phyloP scores from a whole-genome alignment of 495 filamentous ascomycete genomes.

The Aspergillus saccharolyticus region DNA sequence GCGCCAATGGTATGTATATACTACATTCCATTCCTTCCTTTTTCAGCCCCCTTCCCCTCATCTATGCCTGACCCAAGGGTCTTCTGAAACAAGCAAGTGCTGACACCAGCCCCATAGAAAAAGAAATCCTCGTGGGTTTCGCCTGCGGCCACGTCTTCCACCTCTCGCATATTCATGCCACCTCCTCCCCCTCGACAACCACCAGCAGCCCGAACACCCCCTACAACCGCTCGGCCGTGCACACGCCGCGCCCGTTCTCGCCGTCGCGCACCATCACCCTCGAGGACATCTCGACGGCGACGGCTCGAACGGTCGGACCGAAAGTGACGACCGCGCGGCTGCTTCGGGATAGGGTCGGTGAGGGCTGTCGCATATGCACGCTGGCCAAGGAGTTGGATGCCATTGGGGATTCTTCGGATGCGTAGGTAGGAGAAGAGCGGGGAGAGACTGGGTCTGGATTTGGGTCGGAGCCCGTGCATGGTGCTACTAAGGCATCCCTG shows the following conservation, averaged over 20 bases:
- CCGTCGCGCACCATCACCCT: conserved; percentile 21
- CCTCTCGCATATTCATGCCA: conserved; percentile 61
- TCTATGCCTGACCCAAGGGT: background rate
- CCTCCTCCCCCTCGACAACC: conserved; percentile 29
- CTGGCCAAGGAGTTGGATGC: conserved; percentile 37
- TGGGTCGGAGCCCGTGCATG: background rate
- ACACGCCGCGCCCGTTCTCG: conserved; percentile 27
- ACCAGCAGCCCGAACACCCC: conserved; percentile 12
- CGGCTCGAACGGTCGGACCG: conserved; percentile 62
- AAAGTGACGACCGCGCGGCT: conserved; percentile 89
- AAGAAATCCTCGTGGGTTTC: conserved; percentile 80
- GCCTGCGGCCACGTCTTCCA: conserved; percentile 92
- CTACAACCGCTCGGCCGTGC: conserved; percentile 16
- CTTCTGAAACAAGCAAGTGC: conserved; percentile 4
- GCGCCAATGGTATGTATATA: conserved; percentile 45
- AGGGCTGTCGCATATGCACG: conserved; percentile 66
- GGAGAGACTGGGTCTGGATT: background rate
- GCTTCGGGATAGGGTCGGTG: conserved; percentile 62
- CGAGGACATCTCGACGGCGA: conserved; percentile 22
- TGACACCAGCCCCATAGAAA: conserved; percentile 37
- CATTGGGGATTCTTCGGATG: conserved; percentile 23
- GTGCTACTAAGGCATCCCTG: too few species aligned
- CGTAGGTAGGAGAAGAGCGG: conserved; percentile 8
- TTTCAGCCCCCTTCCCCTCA: background rate
- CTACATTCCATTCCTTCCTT: background rate